phyloP scores from a whole-genome alignment of 2,329 filamentous ascomycete species.

The Penicillium sp. region DNA sequence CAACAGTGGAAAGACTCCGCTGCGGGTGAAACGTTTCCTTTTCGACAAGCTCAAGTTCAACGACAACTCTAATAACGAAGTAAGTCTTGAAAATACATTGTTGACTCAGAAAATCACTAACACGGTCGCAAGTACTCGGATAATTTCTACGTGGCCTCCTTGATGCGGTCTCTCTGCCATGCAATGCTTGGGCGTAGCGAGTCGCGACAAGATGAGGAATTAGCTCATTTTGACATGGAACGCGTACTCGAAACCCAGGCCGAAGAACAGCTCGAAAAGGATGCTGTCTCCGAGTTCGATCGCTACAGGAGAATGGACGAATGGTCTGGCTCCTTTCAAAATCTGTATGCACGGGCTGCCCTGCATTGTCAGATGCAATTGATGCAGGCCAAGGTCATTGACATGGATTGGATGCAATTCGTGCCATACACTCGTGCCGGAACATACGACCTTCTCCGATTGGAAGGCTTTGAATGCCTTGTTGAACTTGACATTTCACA shows the following conservation, averaged over 20 bases:
- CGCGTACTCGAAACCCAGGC: slow-evolving; percentile 46
- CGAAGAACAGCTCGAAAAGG: slow-evolving; percentile 51
- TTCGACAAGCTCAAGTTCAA: slow-evolving; percentile 88
- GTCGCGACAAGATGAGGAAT: slow-evolving; percentile 34
- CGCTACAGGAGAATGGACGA: slow-evolving; percentile 60
- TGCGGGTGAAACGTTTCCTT: slow-evolving; percentile 73
- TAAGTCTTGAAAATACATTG: slow-evolving; percentile 20
- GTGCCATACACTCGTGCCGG: slow-evolving; percentile 56
- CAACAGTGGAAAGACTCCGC: slow-evolving; percentile 67
- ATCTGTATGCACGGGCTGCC: slow-evolving; percentile 57
- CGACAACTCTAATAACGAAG: slow-evolving; percentile 79
- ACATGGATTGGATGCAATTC: slow-evolving; percentile 52
- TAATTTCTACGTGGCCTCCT: slow-evolving; percentile 74
- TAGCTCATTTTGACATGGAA: slow-evolving; percentile 44
- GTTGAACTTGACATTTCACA: slow-evolving; percentile 51
- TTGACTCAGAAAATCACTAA: slow-evolving; percentile 1
- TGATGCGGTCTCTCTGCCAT: slow-evolving; percentile 61
- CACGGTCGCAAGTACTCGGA: slow-evolving; percentile 63
- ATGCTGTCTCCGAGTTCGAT: slow-evolving; percentile 57
- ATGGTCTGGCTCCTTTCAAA: slow-evolving; percentile 61
- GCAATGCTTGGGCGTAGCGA: slow-evolving; percentile 46
- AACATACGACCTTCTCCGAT: slow-evolving; percentile 55
- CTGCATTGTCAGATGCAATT: slow-evolving; percentile 55
- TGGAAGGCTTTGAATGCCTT: slow-evolving; percentile 55
- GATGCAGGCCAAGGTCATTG: slow-evolving; percentile 49